Base-by-base conservation (phyloP, 2,329 filamentous ascomycete species). In the Pseudogymnoascus sp. region DNA sequence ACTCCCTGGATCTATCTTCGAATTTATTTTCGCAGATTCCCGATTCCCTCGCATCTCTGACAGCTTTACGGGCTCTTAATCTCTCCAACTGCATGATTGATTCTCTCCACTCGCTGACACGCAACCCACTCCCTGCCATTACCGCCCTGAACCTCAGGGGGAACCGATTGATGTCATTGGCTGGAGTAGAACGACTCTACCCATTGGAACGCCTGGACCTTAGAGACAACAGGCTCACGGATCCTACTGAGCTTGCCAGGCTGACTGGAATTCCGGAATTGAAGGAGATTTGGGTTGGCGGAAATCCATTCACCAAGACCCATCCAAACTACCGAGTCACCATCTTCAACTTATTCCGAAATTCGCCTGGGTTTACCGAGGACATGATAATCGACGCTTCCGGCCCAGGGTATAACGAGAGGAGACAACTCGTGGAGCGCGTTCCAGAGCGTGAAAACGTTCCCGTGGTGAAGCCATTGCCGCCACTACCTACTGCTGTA, bases 21-120 rank as follows among this genome's bases (percentile, higher is more conserved):
- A 99, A 99, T 72, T 85, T 96, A 34, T 96, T 99, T 75, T 87
- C 86, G n/a, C 90, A 97, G 75, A 89, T 98, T 63, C 95, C 95
- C 0, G 95, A 98, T 75, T 95, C 90, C 71, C 79, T 99, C 64
- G 89, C 93, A 11, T 90, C 86, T 8, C 80, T 99, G 65, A 92
- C 92, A 19, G 89, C 92, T 28, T 83, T 99, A n/a, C 87, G 93
- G 68, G 93, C 95, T 23, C 79, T 99, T 63, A 98, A 99, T 72
- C 81, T 99, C 25, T 96, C 93, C 3, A 90, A 96, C 72, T 98
- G 93, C 81, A 97, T 98, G 93, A 98, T 99, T 67, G 90, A 93
- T 70, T 95, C 92, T 14, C 81, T 99, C 64, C 90, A 96, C 71
- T 96, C 93, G 1, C 80, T 99, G 45, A 87, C 87, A 1, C 87